Base-by-base conservation (phyloP, 306 rosid species). In the Cucurbita moschata region DNA sequence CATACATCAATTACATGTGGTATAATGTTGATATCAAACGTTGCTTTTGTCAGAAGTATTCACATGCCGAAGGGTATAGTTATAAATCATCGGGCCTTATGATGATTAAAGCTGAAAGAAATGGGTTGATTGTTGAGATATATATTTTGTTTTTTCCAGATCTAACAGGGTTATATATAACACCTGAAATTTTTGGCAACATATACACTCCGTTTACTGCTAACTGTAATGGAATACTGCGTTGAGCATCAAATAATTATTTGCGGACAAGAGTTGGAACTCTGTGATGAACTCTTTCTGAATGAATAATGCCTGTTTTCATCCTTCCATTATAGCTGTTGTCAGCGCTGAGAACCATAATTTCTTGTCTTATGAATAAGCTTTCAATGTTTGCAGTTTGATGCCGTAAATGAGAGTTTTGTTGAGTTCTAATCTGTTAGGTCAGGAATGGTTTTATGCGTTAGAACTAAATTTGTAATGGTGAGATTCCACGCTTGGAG, bases 61-160 rank as follows among this genome's bases (percentile, higher is more conserved):
- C 77, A 73, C 80, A 56, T 46, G 47, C 69, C 13, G 77, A 78
- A 82, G 81, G 82, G 83, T 84, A 79, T 75, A 82, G 82, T 72
- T 68, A 44, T 68, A 66, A 18, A 19, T 44, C 7, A 52, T n/a
- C 30, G 69, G 69, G 23, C 44, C 74, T 14, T 49, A 26, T 44
- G 26, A 26, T 30, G 49, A 69, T 47, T 26, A 23, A 13, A 49
- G 44, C 19, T 50, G 23, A 30, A 13, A 23, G 50, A 52, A 52
- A 52, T 8, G 8, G 26, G 73, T 47, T 69, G 21, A 47, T 68
- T 47, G 44, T 49, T 69, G 58, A 14, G 49, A 4, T 30, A 30
- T 30, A 30, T 30, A 14, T 47, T 68, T 23, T 6, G 23, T 68
- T 26, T 26, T 43, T 35, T 50, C 1, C 26, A 69, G 57, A 50